Evolutionary conservation across 2,329 filamentous ascomycete species (phyloP).

Genomic region (Cladosporium sp.): DNA sequence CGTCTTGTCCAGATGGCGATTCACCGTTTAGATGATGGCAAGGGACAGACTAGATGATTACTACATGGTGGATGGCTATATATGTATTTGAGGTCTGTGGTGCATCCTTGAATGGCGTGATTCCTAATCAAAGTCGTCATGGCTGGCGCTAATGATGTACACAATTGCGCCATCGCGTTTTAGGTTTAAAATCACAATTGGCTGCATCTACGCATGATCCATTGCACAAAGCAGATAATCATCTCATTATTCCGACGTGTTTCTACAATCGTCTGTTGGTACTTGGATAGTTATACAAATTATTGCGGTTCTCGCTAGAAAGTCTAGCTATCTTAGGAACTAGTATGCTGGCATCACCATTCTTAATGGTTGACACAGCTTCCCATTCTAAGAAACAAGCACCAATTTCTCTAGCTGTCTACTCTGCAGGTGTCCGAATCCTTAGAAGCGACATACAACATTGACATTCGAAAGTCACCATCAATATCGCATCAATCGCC

Average conservation of each 20-base stretch:
- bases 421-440: too few species aligned
- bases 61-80: neutral
- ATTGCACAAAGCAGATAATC: too few species aligned
- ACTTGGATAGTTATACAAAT: too few species aligned
- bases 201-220: too few species aligned
- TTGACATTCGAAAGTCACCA: neutral
- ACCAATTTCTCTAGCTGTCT: neutral
- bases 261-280: too few species aligned
- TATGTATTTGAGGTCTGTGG: neutral
- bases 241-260: too few species aligned
- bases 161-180: neutral
- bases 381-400: neutral
- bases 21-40: neutral
- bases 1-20: neutral
- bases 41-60: neutral
- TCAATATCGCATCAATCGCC: neutral
- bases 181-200: neutral
- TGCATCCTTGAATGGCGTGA: constrained; percentile 1
- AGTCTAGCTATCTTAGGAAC: neutral
- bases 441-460: too few species aligned
- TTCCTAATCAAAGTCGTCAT: constrained; percentile 10
- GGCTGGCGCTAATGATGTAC: neutral
- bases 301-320: too few species aligned
- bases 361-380: neutral
- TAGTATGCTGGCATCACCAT: neutral